Conservation (phyloP, 139 green algal genomes). For the Chlorella vulgaris region DNA sequence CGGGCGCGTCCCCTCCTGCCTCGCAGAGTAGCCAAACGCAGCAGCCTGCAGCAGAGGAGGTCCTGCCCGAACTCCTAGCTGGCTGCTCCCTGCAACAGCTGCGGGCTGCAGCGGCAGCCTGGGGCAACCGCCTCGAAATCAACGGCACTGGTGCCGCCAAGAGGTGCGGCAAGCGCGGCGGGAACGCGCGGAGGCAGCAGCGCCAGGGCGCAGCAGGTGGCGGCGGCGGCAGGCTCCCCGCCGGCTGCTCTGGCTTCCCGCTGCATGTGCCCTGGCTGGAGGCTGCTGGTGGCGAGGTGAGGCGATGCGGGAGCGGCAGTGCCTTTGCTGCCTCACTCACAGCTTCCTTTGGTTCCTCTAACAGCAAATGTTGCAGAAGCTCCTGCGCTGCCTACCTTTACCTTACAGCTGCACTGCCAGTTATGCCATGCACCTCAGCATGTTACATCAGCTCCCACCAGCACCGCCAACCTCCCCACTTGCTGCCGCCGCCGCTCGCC, state of each 20-base stretch:
- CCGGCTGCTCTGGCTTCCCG: constrained; percentile 6
- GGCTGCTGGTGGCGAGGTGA: not conserved
- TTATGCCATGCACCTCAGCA: no score
- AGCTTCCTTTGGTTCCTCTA: not conserved
- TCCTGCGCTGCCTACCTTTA: no score
- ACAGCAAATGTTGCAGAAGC: no score
- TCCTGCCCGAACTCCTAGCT: not conserved
- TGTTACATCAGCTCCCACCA: no score
- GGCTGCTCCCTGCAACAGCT: constrained; percentile 11
- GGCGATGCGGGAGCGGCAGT: no score
- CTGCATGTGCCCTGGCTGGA: constrained; percentile 41
- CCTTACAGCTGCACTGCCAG: no score
- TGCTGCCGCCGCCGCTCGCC: no score
- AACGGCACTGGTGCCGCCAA: not conserved
- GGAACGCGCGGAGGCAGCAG: not conserved
- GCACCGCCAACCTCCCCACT: no score
- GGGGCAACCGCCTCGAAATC: constrained; percentile 24
- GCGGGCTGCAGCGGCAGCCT: not conserved
- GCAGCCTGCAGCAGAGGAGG: not conserved
- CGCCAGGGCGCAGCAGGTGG: not conserved
- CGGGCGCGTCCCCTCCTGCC: not conserved
- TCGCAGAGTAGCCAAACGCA: not conserved
- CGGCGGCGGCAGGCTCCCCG: not conserved
- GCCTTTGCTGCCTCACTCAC: no score
- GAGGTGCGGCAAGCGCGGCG: constrained; percentile 13